These are phyloP conservation scores for Myriosclerotinia duriaeana DNA, from an alignment of 2,329 filamentous ascomycete genomes.

Conservation along the genomic window DNA sequence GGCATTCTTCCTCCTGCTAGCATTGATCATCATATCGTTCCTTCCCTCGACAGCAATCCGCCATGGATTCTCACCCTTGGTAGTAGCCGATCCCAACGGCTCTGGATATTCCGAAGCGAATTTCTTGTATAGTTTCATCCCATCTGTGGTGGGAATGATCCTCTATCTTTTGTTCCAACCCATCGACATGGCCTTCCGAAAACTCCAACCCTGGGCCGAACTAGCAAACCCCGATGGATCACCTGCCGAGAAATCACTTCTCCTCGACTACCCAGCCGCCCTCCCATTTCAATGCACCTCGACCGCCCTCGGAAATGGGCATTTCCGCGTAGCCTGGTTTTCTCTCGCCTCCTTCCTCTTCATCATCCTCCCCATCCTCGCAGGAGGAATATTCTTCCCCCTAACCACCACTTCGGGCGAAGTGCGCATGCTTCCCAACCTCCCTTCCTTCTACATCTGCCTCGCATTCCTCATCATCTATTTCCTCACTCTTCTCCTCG, in stretches of 20 bases:
- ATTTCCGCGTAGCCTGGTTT: conserved; percentile 64
- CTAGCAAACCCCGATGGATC: conserved; percentile 59
- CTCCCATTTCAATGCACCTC: conserved; percentile 60
- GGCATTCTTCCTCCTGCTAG: conserved; percentile 61
- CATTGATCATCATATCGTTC: conserved; percentile 77
- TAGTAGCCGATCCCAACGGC: conserved; percentile 59
- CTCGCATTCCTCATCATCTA: conserved; percentile 72
- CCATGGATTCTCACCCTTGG: conserved; percentile 68
- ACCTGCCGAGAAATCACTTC: conserved; percentile 60
- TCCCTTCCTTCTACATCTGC: conserved; percentile 71
- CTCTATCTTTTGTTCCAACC: conserved; percentile 67
- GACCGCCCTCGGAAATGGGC: conserved; percentile 55
- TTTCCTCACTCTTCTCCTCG: conserved; percentile 58
- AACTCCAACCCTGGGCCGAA: conserved; percentile 68
- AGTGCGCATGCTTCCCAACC: conserved; percentile 69
- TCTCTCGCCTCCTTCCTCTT: conserved; percentile 61
- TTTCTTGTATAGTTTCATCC: conserved; percentile 80
- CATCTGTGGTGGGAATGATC: conserved; percentile 64
- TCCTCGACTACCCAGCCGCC: conserved; percentile 67
- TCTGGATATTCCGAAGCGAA: conserved; percentile 80
- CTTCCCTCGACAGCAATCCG: conserved; percentile 64
- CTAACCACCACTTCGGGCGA: conserved; percentile 55
- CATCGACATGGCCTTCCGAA: conserved; percentile 64
- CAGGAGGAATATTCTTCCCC: conserved; percentile 71
- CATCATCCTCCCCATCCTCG: conserved; percentile 63